Conservation (phyloP, 2,329 filamentous ascomycete genomes). For the Xylaria sp. region DNA sequence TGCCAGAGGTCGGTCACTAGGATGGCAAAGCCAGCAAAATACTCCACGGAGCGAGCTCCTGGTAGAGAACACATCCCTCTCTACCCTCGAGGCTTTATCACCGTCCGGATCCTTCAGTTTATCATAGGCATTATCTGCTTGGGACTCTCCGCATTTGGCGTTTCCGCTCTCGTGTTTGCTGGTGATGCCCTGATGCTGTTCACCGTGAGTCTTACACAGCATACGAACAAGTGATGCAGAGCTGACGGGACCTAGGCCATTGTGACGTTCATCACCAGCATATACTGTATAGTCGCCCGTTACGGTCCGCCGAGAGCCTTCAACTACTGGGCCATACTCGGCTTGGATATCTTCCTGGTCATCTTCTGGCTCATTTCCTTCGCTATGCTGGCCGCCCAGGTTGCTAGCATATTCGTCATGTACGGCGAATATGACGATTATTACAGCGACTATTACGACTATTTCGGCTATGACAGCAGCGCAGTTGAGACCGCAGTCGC, state of each 20-base stretch:
- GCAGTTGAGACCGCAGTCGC: constrained; percentile 5
- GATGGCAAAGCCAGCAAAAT: constrained; percentile 29
- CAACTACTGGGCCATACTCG: constrained; percentile 58
- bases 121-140: constrained; percentile 49
- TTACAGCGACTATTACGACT: constrained; percentile 28
- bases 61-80: constrained; percentile 51
- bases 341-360: constrained; percentile 53
- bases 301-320: constrained; percentile 45
- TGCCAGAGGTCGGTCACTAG: neutral
- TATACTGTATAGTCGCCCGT: constrained; percentile 52
- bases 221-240: constrained; percentile 1
- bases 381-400: constrained; percentile 43
- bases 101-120: constrained; percentile 49
- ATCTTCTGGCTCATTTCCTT: constrained; percentile 56
- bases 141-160: constrained; percentile 51
- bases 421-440: constrained; percentile 31
- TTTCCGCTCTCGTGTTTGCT: constrained; percentile 34
- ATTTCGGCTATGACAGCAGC: constrained; percentile 1
- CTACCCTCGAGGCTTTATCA: constrained; percentile 48
- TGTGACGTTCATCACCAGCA: constrained; percentile 47
- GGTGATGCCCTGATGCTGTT: constrained; percentile 39
- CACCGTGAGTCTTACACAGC: constrained; percentile 42
- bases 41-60: constrained; percentile 36
- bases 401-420: constrained; percentile 28
- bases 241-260: constrained; percentile 39